Evolutionary conservation across 140 eudicot species (phyloP).

Genomic region (Senecio squalidus): DNA sequence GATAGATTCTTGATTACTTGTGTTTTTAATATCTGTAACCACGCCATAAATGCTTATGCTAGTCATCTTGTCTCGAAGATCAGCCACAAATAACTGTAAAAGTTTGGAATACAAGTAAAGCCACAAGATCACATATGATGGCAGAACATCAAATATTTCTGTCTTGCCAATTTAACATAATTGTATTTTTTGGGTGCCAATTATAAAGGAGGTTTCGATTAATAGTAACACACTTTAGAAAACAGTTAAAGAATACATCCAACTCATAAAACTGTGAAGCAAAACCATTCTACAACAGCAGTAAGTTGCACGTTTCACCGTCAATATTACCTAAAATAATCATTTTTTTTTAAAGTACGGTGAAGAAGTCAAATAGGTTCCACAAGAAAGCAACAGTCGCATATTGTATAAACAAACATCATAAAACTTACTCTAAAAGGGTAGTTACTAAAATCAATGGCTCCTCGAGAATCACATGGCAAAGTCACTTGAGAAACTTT

Average conservation of each 20-base stretch:
- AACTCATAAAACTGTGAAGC: background rate
- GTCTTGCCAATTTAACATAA: background rate
- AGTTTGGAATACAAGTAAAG: constrained; percentile 40
- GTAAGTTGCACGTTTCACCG: background rate
- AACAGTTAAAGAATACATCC: background rate
- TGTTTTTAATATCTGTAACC: constrained; percentile 41
- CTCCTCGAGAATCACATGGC: constrained; percentile 93
- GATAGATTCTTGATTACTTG: constrained; percentile 26
- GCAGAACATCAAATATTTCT: background rate
- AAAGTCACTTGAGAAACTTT: constrained; percentile 78
- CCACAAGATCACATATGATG: constrained; percentile 19
- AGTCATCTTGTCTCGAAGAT: constrained; percentile 88
- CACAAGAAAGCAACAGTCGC: no score
- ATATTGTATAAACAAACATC: background rate
- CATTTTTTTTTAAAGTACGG: background rate
- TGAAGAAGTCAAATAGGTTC: no score
- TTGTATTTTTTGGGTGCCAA: constrained; percentile 5
- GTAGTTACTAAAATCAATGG: constrained; percentile 87
- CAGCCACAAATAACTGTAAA: constrained; percentile 72
- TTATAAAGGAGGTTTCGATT: background rate
- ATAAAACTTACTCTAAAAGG: constrained; percentile 76
- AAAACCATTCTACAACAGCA: background rate
- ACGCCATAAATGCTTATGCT: constrained; percentile 78
- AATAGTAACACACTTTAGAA: background rate
- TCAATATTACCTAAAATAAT: background rate